Conservation (phyloP, 2,329 filamentous ascomycete species). For the Lachnellula arida region DNA sequence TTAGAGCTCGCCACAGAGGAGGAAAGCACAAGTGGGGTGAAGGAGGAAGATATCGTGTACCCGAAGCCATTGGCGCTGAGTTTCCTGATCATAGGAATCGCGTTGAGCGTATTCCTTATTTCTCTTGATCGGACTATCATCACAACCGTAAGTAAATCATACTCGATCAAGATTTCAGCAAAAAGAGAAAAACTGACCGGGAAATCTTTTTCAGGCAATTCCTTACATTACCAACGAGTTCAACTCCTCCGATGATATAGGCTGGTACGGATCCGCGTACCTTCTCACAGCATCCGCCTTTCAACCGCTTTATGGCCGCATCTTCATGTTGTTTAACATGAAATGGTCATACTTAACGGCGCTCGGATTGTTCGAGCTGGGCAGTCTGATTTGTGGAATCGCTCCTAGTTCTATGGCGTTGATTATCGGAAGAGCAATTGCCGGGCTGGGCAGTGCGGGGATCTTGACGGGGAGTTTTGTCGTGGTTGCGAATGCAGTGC, state of each 20-base stretch:
- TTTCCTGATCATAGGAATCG: constrained; percentile 28
- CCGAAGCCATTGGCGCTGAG: constrained; percentile 21
- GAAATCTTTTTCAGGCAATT: constrained; percentile 27
- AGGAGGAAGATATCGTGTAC: constrained; percentile 15
- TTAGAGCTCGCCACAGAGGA: not conserved
- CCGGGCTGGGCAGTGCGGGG: constrained; percentile 12
- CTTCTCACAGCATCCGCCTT: constrained; percentile 29
- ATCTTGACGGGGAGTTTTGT: constrained; percentile 37
- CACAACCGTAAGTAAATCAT: constrained; percentile 16
- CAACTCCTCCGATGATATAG: constrained; percentile 33
- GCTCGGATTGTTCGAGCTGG: constrained; percentile 27
- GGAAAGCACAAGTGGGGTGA: not conserved
- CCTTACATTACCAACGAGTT: constrained; percentile 36
- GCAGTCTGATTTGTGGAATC: constrained; percentile 23
- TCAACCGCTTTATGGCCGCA: constrained; percentile 16
- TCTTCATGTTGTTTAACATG: constrained; percentile 21
- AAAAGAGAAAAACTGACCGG: not conserved
- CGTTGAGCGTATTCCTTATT: constrained; percentile 29
- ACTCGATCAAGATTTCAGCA: not conserved
- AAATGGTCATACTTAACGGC: constrained; percentile 18
- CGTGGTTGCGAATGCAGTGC: constrained; percentile 34
- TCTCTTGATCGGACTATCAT: constrained; percentile 26
- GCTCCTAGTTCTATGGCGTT: constrained; percentile 25
- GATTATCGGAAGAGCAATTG: constrained; percentile 27
- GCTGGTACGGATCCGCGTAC: constrained; percentile 36